phyloP scores from a whole-genome alignment of 352 stramenopile genomes.

The Phytophthora syringae region DNA sequence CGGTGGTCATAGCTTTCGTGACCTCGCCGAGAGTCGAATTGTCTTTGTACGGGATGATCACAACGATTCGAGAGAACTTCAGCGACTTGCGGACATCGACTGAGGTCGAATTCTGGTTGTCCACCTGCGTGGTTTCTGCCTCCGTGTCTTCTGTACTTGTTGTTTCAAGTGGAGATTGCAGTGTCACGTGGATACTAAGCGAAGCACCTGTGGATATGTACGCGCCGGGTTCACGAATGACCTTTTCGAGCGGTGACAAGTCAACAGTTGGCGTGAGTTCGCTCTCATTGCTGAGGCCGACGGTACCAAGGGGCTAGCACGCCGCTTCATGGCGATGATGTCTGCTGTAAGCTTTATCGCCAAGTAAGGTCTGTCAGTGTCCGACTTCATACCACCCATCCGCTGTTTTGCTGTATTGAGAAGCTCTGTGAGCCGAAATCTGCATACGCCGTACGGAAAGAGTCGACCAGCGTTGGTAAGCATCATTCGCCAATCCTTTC shows the following conservation, averaged over 20 bases:
- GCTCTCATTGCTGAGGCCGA: constrained; percentile 29
- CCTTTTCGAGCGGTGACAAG: constrained; percentile 43
- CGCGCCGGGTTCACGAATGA: constrained; percentile 63
- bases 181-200: constrained; percentile 47
- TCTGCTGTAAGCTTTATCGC: constrained; percentile 57
- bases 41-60: constrained; percentile 89
- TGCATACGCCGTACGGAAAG: constrained; percentile 63
- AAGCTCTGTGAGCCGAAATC: constrained; percentile 69
- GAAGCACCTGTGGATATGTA: constrained; percentile 53
- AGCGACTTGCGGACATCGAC: neutral
- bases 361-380: constrained; percentile 40
- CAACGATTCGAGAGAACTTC: constrained; percentile 76
- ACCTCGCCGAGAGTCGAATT: constrained; percentile 54
- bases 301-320: constrained; percentile 49
- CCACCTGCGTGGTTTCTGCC: neutral
- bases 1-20: constrained; percentile 53
- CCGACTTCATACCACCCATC: constrained; percentile 18
- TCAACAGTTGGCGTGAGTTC: constrained; percentile 31
- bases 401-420: constrained; percentile 32
- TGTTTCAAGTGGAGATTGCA: constrained; percentile 47
- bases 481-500: constrained; percentile 53
- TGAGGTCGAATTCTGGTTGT: constrained; percentile 2
- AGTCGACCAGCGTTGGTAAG: constrained; percentile 46
- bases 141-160: neutral
- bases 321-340: constrained; percentile 59